A percentile compares a stretch with the other conserved stretches of the same genome.
Evolutionary conservation across 139 green algal species (phyloP).

Genomic region (Spirogloea muscicola): DNA sequence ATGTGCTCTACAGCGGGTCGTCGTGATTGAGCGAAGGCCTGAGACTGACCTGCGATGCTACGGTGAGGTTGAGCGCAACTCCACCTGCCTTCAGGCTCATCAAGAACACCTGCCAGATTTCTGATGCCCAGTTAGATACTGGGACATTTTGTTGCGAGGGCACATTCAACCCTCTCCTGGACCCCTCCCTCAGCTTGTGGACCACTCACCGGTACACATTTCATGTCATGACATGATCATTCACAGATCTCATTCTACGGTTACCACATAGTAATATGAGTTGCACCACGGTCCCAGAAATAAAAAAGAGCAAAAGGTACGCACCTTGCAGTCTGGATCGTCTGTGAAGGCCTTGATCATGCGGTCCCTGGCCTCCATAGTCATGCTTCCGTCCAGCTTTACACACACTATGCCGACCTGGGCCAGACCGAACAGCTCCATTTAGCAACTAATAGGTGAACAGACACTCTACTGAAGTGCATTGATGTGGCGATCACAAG

Average conservation of each 20-base stretch:
- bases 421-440: not conserved
- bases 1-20: too few species aligned
- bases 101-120: constrained; percentile 44
- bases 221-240: too few species aligned
- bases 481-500: too few species aligned
- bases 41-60: constrained; percentile 56
- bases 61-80: constrained; percentile 86
- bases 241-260: too few species aligned
- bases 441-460: constrained; percentile 10
- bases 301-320: too few species aligned
- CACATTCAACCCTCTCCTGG: too few species aligned
- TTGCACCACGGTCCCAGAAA: too few species aligned
- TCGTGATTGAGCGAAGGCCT: too few species aligned
- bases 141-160: too few species aligned
- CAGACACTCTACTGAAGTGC: not conserved
- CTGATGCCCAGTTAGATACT: not conserved
- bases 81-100: constrained; percentile 56
- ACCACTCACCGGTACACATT: too few species aligned
- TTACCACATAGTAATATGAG: too few species aligned
- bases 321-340: constrained; percentile 61
- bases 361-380: constrained; percentile 63
- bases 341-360: constrained; percentile 75
- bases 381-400: constrained; percentile 79
- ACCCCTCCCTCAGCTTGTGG: too few species aligned
- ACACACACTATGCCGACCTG: constrained; percentile 75